Evolutionary conservation across 2,329 filamentous ascomycete species (phyloP), one percentile per base, ranked within the genome.

Genomic region (Sarocladium kiliense): DNA sequence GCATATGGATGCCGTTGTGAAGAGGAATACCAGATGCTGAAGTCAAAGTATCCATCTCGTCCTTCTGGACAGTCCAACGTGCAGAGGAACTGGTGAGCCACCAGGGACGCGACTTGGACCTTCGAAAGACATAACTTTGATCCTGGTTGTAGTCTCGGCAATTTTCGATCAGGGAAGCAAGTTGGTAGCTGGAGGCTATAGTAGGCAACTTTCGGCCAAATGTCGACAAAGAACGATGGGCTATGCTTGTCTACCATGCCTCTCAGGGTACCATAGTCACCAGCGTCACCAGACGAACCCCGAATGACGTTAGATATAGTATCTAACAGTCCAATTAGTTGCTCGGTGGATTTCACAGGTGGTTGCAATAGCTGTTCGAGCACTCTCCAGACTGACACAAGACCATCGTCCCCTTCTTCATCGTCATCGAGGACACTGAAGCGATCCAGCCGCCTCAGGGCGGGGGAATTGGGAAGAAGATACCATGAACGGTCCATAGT

Each of bases 21-120:
- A 0, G 63, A 67, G 19, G 55, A 55, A 44, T 66, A 71, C 68
- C 69, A 72, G 30, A 70, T 62, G 3, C 67, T 59, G 49, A 71
- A 65, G 57, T 70, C 66, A 34, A 66, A 66, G 30, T 63, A 67
- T 0, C 65, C 66, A 5, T 62, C 56, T 36, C 55, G 65, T 62
- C 54, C 64, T 42, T 21, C 53, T 6, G 54, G 62, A 2, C n/a
- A 56, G 56, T 34, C 32, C 5, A 65, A 26, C 1, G 59, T 64
- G 37, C 67, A 66, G 3, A 71, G 50, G 23, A 70, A 70, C 53
- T 71, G 68, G 16, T 71, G 65, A 2, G 57, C 57, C 0, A 69
- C 64, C 30, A 71, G 57, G 16, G 62, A 68, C n/a, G 63, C 65
- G 26, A 57, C 60, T 53, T 69, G 62, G 0, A 58, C 56, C 34